phyloP scores from a whole-genome alignment of 352 stramenopile genomes.

The Phytophthora colocasiae region DNA sequence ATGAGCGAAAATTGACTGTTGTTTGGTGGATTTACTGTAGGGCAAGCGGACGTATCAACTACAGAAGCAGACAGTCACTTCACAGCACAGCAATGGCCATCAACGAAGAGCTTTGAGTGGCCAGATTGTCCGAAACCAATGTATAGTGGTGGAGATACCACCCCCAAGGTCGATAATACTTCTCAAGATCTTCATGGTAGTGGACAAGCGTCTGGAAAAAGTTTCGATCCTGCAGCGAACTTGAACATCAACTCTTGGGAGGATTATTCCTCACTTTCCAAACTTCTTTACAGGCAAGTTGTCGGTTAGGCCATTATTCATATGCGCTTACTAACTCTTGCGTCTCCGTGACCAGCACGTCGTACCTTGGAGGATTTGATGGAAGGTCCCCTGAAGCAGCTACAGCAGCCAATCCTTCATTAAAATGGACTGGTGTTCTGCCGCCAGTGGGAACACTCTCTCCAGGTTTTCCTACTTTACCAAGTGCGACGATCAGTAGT shows the following conservation, averaged over 20 bases:
- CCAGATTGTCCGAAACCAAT: constrained; percentile 18
- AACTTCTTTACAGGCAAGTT: constrained; percentile 71
- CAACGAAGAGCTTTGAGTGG: constrained; percentile 30
- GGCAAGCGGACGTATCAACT: constrained; percentile 7
- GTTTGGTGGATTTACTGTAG: constrained; percentile 11
- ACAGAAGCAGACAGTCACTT: neutral
- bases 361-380: constrained; percentile 15
- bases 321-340: no score
- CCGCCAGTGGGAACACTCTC: constrained; percentile 36
- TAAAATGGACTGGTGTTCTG: constrained; percentile 32
- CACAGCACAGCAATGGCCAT: constrained; percentile 18
- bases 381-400: constrained; percentile 10
- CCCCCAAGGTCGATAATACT: constrained; percentile 26
- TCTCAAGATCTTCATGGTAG: constrained; percentile 17
- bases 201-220: no score
- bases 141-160: constrained; percentile 25
- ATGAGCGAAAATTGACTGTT: neutral
- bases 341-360: constrained; percentile 12
- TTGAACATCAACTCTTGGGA: constrained; percentile 68
- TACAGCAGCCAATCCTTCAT: neutral
- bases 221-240: constrained; percentile 28
- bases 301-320: neutral
- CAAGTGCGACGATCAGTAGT: constrained; percentile 14
- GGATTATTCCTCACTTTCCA: constrained; percentile 77
- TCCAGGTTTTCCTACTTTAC: constrained; percentile 18